Percentiles rank a stretch among this genome's conserved stretches.
phyloP scores from a whole-genome alignment of 2,329 filamentous ascomycete species.

The Colletotrichum camelliae region DNA sequence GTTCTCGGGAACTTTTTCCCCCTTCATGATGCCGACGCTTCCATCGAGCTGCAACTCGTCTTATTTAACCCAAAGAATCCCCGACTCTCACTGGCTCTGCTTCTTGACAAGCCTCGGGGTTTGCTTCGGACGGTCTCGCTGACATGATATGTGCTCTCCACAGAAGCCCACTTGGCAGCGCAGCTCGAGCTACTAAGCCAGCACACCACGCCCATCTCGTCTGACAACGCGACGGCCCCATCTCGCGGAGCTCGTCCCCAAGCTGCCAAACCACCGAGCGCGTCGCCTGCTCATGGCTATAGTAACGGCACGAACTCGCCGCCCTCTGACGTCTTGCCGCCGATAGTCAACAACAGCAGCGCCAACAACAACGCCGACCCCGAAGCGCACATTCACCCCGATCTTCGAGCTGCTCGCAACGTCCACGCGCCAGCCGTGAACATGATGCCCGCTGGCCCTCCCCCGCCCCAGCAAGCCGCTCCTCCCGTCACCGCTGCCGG shows the following conservation, averaged over 20 bases:
- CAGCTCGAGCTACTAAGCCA: conserved; percentile 50
- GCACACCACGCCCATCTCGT: conserved; percentile 36
- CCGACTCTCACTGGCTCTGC: neutral
- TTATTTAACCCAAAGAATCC: neutral
- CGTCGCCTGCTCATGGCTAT: conserved; percentile 51
- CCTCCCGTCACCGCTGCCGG: neutral
- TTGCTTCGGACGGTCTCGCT: conserved; percentile 2
- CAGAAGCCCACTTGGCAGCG: conserved; percentile 41
- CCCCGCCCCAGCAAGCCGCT: conserved; percentile 15
- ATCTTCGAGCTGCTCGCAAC: conserved; percentile 42
- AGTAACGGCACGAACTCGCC: conserved; percentile 37
- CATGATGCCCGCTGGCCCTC: conserved; percentile 36
- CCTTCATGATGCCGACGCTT: neutral
- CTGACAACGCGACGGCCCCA: conserved; percentile 31
- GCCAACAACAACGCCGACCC: conserved; percentile 30
- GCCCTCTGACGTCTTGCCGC: conserved; percentile 38
- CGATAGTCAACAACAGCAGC: conserved; percentile 33
- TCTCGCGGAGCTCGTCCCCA: conserved; percentile 28
- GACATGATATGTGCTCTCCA: conserved; percentile 15
- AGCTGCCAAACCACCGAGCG: conserved; percentile 32
- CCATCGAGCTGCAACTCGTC: neutral
- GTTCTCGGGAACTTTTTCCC: neutral
- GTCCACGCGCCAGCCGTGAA: conserved; percentile 28
- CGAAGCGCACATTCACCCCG: conserved; percentile 55
- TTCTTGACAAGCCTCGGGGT: neutral